Base-by-base conservation (phyloP, 129 eudicot genomes). In the Lactuca saligna region DNA sequence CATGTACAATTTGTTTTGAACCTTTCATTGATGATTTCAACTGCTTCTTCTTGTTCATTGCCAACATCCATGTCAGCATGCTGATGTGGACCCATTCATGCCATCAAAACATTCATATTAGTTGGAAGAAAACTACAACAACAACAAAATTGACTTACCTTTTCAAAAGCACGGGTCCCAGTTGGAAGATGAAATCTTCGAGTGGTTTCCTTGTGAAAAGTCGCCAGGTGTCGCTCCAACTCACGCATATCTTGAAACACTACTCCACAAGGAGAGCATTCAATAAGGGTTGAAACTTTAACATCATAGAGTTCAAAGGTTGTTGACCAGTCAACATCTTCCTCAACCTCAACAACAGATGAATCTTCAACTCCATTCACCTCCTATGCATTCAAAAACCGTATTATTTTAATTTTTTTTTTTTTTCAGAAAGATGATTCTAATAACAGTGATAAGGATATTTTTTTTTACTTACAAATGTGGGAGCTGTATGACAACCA, bases 191-290 rank as follows among this genome's bases (percentile, higher is more conserved):
- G 41, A 35, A 76, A 76, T 54, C 55, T 61, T 14, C 80, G 57
- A 12, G 80, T 76, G 17, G 75, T 76, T 60, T 69, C 46, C 41
- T 69, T 76, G 80, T 76, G 80, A 61, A 61, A 20, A 69, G 8
- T 68, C 37, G 50, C 70, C 20, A 76, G 75, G 75, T 76, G 80
- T 42, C 63, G 69, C 70, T 76, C 74, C 17, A 76, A 65, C 41
- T 6, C 75, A 41, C 35, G 31, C 4, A 76, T 51, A 49, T 68
- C 65, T 61, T 69, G 70, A 41, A 68, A 76, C 48, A 69, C n/a
- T 11, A 68, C 15, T 7, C 65, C 65, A 16, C 80, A 76, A 16
- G 75, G 64, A 31, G 32, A 31, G 64, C 80, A 76, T 6, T 76
- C 80, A 20, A 76, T 61, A 35, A 54, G 51, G 60, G 65, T 39